Percentiles rank a stretch among this genome's conserved stretches.
These are phyloP conservation scores for Lyophyllum semitale DNA, from an alignment of 768 basidiomycete genomes.

Conservation along the genomic window DNA sequence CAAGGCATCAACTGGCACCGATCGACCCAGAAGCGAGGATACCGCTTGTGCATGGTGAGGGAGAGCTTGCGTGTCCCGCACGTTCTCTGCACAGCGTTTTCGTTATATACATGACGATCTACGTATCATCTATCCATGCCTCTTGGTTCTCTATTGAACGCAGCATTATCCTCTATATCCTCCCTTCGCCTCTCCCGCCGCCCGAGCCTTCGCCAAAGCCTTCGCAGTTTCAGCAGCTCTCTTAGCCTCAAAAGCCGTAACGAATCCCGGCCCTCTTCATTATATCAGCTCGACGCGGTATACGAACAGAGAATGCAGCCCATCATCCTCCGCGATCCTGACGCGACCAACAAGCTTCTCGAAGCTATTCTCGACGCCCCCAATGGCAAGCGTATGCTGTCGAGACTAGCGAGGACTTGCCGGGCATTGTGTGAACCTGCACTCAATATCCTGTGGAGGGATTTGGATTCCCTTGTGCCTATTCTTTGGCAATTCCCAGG, in stretches of 20 bases:
- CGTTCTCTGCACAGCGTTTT: conserved; percentile 42
- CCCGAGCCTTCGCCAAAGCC: conserved; percentile 31
- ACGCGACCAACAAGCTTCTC: conserved; percentile 51
- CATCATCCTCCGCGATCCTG: conserved; percentile 62
- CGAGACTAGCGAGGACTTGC: conserved; percentile 75
- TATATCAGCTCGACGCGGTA: conserved; percentile 42
- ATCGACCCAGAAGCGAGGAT: conserved; percentile 27
- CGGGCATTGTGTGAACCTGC: conserved; percentile 72
- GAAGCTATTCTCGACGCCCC: conserved; percentile 54
- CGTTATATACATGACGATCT: conserved; percentile 38
- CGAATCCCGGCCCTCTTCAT: conserved; percentile 23
- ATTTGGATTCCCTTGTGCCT: conserved; percentile 74
- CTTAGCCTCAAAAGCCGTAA: conserved; percentile 24
- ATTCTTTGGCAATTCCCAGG: conserved; percentile 73
- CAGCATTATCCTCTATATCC: conserved; percentile 32
- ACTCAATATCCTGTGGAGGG: conserved; percentile 74
- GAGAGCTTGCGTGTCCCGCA: conserved; percentile 33
- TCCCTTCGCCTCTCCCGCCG: conserved; percentile 32
- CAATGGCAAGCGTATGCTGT: conserved; percentile 66
- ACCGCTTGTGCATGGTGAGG: conserved; percentile 17
- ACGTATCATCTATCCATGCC: conserved; percentile 30
- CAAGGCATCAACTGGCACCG: conserved; percentile 30
- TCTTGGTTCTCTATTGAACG: conserved; percentile 38
- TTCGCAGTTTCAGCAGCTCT: conserved; percentile 28
- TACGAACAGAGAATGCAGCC: conserved; percentile 53